Percentiles rank a stretch among this genome's conserved stretches.
phyloP scores from a whole-genome alignment of 306 rosid genomes.

The Ziziphus jujuba region DNA sequence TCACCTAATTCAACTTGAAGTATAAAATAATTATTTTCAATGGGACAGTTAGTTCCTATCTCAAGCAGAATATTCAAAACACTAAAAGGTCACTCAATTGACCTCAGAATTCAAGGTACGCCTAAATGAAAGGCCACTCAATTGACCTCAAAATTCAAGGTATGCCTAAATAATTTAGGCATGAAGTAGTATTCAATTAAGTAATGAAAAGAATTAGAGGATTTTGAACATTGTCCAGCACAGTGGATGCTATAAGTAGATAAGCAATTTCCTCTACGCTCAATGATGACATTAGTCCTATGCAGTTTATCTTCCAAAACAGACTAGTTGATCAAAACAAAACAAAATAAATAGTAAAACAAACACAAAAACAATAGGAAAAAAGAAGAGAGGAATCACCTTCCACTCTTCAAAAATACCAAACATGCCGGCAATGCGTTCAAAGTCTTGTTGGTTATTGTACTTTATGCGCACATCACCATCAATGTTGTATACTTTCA shows the following conservation, averaged over 20 bases:
- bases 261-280: not conserved
- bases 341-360: not conserved
- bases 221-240: not conserved
- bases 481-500: constrained; percentile 64
- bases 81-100: too few relatives aligned
- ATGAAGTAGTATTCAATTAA: too few relatives aligned
- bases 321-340: not conserved
- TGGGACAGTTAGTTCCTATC: too few relatives aligned
- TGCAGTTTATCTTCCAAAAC: not conserved
- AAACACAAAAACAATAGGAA: constrained; percentile 9
- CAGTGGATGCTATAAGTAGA: not conserved
- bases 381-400: constrained; percentile 42
- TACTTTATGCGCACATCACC: constrained; percentile 76
- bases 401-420: constrained; percentile 98
- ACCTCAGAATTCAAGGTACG: too few relatives aligned
- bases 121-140: too few relatives aligned
- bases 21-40: too few relatives aligned
- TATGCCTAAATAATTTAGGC: too few relatives aligned
- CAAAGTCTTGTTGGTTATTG: constrained; percentile 62
- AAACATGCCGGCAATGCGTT: constrained; percentile 70
- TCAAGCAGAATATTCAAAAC: too few relatives aligned
- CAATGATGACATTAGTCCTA: not conserved
- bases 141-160: too few relatives aligned
- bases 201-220: not conserved
- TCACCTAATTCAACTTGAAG: too few relatives aligned